phyloP scores from a whole-genome alignment of 805 yeast species.

The Metschnikowia vanudenii region DNA sequence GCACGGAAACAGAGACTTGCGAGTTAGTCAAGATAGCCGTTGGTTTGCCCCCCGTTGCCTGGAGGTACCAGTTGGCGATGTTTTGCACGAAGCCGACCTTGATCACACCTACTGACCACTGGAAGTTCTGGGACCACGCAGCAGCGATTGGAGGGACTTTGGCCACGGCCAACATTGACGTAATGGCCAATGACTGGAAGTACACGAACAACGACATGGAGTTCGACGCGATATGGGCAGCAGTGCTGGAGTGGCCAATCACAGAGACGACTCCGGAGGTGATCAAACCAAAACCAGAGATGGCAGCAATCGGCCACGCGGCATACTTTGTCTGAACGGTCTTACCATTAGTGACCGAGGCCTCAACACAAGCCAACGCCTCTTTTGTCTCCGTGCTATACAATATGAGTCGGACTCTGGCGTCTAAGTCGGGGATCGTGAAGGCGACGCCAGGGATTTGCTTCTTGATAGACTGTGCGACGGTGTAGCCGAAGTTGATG shows the following conservation, averaged over 20 bases:
- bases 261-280: conserved; percentile 86
- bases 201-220: conserved; percentile 88
- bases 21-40: conserved; percentile 69
- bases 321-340: conserved; percentile 83
- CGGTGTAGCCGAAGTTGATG: conserved; percentile 48
- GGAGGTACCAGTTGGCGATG: conserved; percentile 91
- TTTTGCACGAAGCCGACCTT: conserved; percentile 71
- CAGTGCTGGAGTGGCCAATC: conserved; percentile 86
- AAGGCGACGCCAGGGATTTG: conserved; percentile 81
- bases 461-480: conserved; percentile 42
- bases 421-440: conserved; percentile 92
- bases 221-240: conserved; percentile 97
- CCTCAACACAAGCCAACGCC: conserved; percentile 89
- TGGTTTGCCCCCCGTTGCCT: conserved; percentile 87
- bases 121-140: conserved; percentile 96
- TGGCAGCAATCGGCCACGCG: conserved; percentile 93
- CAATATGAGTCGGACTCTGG: conserved; percentile 74
- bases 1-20: conserved; percentile 82
- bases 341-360: conserved; percentile 79
- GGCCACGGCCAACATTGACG: conserved; percentile 93
- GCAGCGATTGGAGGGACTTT: conserved; percentile 95
- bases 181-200: conserved; percentile 89
- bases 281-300: conserved; percentile 82
- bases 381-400: conserved; percentile 36
- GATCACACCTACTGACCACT: conserved; percentile 94